phyloP scores from a whole-genome alignment of 1,284 basidiomycete species.

The Ganoderma sinense region DNA sequence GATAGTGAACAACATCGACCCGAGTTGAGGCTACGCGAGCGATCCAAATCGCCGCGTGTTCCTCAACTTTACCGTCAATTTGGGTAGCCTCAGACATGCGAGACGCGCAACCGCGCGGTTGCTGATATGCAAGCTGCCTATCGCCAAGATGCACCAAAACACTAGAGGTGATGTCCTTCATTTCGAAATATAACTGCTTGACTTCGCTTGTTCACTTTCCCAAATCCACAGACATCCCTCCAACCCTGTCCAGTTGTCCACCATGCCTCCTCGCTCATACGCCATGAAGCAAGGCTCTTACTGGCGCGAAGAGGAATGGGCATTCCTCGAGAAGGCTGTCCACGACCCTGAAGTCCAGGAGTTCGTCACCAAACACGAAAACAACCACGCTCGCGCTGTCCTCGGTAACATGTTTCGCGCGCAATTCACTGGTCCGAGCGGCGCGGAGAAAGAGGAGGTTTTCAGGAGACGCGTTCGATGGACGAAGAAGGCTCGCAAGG shows the following conservation, averaged over 20 bases:
- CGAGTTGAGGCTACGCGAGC: too few species aligned
- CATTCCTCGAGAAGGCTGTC: not conserved
- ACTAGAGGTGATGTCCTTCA: too few species aligned
- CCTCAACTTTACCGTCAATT: too few species aligned
- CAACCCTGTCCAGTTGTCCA: too few species aligned
- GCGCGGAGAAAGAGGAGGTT: not conserved
- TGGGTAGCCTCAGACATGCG: not conserved
- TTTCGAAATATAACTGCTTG: too few species aligned
- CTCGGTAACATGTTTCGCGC: not conserved
- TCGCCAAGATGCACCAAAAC: too few species aligned
- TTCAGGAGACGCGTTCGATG: not conserved
- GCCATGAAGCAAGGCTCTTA: not conserved
- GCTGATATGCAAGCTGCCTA: too few species aligned
- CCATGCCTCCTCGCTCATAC: not conserved
- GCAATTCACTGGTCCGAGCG: not conserved
- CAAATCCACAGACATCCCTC: too few species aligned
- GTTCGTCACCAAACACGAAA: not conserved
- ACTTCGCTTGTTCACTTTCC: too few species aligned
- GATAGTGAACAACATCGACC: too few species aligned
- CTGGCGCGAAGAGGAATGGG: not conserved
- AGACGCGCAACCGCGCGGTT: too few species aligned
- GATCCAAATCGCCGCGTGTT: too few species aligned
- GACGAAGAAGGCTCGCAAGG: not conserved
- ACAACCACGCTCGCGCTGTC: not conserved
- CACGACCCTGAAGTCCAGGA: not conserved